A percentile compares a stretch with the other conserved stretches of the same genome.
These are phyloP conservation scores for Apiospora rasikravindrae DNA, from an alignment of 2,329 filamentous ascomycete species.

Conservation along the genomic window DNA sequence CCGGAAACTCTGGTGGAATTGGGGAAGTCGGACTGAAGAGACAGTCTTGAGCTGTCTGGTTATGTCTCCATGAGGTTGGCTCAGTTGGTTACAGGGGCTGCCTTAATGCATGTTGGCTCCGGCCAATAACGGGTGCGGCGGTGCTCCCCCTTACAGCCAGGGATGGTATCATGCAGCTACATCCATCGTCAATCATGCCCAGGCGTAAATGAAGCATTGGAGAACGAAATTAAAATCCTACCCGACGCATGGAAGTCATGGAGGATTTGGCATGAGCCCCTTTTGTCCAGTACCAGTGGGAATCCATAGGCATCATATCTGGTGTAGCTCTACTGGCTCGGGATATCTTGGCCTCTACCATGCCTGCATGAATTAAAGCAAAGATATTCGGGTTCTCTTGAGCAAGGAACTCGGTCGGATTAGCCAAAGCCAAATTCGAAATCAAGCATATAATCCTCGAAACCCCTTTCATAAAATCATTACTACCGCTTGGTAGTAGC, in stretches of 20 bases:
- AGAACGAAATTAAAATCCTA: no score
- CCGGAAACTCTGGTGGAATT: neutral
- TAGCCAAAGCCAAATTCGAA: constrained; percentile 27
- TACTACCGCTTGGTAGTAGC: no score
- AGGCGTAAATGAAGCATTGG: no score
- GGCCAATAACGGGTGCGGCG: no score
- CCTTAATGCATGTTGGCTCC: no score
- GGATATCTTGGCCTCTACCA: constrained; percentile 33
- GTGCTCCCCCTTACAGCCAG: no score
- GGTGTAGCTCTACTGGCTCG: constrained; percentile 29
- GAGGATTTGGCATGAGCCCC: no score
- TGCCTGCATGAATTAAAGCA: constrained; percentile 32
- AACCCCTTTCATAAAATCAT: no score
- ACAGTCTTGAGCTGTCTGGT: neutral
- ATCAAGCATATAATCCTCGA: neutral
- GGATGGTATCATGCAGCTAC: no score
- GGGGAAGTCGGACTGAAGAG: neutral
- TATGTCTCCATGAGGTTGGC: neutral
- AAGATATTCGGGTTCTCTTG: constrained; percentile 33
- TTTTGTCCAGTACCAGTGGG: no score
- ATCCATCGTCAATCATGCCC: no score
- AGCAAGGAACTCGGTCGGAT: constrained; percentile 34
- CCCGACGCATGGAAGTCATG: no score
- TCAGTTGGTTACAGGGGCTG: neutral
- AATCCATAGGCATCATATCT: constrained; percentile 27